These are phyloP conservation scores for Solanum chiquidenum DNA, from an alignment of 257 asterid genomes.

Conservation along the genomic window DNA sequence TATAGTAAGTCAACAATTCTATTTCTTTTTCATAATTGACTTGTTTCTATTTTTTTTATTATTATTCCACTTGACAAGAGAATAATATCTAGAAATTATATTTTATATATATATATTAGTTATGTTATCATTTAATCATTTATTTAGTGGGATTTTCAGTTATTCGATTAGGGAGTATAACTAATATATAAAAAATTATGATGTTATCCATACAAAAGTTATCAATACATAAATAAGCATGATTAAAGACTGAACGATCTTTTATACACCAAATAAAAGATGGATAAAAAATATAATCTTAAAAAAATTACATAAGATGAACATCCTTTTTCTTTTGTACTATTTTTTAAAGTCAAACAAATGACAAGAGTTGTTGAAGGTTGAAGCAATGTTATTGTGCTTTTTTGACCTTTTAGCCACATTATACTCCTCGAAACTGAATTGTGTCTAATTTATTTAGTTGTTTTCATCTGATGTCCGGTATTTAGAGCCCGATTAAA, in stretches of 20 bases:
- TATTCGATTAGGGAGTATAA: neutral
- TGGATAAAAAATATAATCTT: neutral
- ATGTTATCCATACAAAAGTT: neutral
- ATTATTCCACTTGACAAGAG: neutral
- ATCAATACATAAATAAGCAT: neutral
- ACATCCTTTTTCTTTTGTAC: neutral
- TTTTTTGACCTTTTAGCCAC: neutral
- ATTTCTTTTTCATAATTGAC: too few species aligned
- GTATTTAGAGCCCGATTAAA: too few species aligned
- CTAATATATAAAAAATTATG: too few species aligned
- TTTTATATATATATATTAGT: too few species aligned
- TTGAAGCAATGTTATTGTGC: neutral
- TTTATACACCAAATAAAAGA: neutral
- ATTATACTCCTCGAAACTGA: neutral
- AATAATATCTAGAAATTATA: too few species aligned
- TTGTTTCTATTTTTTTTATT: neutral
- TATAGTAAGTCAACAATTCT: neutral
- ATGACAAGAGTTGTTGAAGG: neutral
- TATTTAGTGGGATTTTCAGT: too few species aligned
- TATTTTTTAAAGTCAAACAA: neutral
- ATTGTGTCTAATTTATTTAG: neutral
- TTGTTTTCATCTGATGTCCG: too few species aligned
- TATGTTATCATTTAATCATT: too few species aligned
- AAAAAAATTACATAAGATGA: neutral
- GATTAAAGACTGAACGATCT: neutral